phyloP scores from a whole-genome alignment of 2,329 filamentous ascomycete genomes.

The Ceratocystis colombiana region DNA sequence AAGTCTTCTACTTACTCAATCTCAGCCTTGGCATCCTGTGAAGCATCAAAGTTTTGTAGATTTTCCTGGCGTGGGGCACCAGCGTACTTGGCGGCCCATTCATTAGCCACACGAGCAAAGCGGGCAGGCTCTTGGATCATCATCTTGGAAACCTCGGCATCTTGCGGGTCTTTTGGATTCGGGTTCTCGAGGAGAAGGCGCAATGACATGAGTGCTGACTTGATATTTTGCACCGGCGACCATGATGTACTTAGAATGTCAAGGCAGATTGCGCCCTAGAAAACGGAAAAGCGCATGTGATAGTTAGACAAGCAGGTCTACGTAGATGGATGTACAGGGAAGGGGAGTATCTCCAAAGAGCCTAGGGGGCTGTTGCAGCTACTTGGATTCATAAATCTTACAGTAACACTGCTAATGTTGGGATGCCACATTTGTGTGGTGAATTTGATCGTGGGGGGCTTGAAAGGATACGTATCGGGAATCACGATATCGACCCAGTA shows the following conservation, averaged over 20 bases:
- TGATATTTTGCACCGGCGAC: constrained; percentile 95
- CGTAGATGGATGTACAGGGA: background rate
- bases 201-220: constrained; percentile 83
- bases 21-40: background rate
- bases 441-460: constrained; percentile 83
- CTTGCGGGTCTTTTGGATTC: constrained; percentile 93
- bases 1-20: constrained; percentile 27
- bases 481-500: constrained; percentile 80
- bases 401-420: constrained; percentile 88
- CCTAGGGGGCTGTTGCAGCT: background rate
- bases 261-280: constrained; percentile 86
- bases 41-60: constrained; percentile 29
- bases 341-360: background rate
- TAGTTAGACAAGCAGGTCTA: background rate
- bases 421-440: constrained; percentile 94
- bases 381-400: constrained; percentile 39
- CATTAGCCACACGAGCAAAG: constrained; percentile 71
- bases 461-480: constrained; percentile 83
- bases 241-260: constrained; percentile 83
- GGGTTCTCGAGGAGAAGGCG: constrained; percentile 88
- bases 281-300: background rate
- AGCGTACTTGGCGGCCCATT: constrained; percentile 82
- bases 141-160: constrained; percentile 90
- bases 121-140: constrained; percentile 66
- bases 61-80: constrained; percentile 51